Conservation (phyloP, 768 basidiomycete species). For the Suillus clintonianus region DNA sequence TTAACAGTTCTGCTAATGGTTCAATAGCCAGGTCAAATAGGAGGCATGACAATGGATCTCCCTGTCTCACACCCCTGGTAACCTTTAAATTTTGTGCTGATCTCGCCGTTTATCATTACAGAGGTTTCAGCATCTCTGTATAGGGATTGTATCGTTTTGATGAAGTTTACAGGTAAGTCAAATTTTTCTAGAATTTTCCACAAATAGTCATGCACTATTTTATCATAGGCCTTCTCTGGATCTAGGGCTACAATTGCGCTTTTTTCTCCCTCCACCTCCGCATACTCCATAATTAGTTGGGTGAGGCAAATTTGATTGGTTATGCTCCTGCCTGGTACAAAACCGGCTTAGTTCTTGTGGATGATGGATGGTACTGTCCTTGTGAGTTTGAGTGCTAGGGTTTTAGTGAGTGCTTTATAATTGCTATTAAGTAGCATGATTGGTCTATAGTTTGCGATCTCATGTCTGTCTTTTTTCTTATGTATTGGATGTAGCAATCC, state of each 20-base stretch:
- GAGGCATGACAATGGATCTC: background rate
- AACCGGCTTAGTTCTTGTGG: no score
- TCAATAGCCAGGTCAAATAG: background rate
- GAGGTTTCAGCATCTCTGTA: background rate
- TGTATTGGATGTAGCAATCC: no score
- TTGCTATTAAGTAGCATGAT: no score
- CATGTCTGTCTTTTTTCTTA: no score
- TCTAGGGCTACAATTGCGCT: background rate
- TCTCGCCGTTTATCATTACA: background rate
- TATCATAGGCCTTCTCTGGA: no score
- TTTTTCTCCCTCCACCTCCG: background rate
- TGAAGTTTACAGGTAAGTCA: background rate
- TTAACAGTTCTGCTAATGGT: no score
- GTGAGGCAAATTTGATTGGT: background rate
- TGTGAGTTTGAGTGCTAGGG: no score
- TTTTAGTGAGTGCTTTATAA: no score
- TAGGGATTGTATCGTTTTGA: conserved; percentile 10
- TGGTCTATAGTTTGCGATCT: no score
- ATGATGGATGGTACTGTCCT: background rate
- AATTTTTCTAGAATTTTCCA: no score
- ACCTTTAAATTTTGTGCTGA: background rate
- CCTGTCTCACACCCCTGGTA: background rate
- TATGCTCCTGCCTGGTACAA: no score
- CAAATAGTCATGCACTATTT: no score
- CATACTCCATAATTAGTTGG: background rate